Percentiles rank a stretch among this genome's conserved stretches.
phyloP scores from a whole-genome alignment of 2,329 filamentous ascomycete species.

The Dothidotthia symphoricarpi region DNA sequence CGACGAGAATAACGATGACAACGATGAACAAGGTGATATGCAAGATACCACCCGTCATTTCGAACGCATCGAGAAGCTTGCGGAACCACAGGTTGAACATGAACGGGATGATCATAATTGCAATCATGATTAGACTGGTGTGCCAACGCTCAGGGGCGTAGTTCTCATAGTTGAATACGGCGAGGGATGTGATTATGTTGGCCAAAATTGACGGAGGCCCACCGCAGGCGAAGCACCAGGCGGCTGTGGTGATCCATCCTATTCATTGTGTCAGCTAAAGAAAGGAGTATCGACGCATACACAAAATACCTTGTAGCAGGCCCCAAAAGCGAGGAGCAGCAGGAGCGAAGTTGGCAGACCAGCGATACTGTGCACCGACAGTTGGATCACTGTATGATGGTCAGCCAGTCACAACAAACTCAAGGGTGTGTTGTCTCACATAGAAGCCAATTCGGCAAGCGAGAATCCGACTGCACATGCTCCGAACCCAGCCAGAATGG shows the following conservation, averaged over 20 bases:
- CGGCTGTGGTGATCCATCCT: slow-evolving; percentile 44
- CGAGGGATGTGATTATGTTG: slow-evolving; percentile 27
- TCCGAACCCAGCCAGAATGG: slow-evolving; percentile 26
- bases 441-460: slow-evolving; percentile 32
- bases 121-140: slow-evolving; percentile 50
- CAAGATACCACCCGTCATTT: slow-evolving; percentile 48
- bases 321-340: slow-evolving; percentile 26
- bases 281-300: background rate
- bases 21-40: slow-evolving; percentile 52
- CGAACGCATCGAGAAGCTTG: slow-evolving; percentile 46
- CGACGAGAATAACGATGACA: slow-evolving; percentile 48
- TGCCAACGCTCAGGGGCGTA: slow-evolving; percentile 49
- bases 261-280: slow-evolving; percentile 30
- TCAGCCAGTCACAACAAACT: background rate
- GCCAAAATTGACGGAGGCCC: slow-evolving; percentile 28
- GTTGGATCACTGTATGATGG: slow-evolving; percentile 24
- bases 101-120: slow-evolving; percentile 40
- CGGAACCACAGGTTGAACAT: slow-evolving; percentile 48
- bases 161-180: slow-evolving; percentile 39
- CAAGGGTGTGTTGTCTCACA: slow-evolving; percentile 15
- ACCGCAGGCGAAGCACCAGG: slow-evolving; percentile 37
- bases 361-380: slow-evolving; percentile 36
- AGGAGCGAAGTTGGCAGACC: slow-evolving; percentile 32
- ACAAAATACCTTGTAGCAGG: slow-evolving; percentile 25
- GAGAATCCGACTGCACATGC: slow-evolving; percentile 34